These are phyloP conservation scores for Austroboletus festivus DNA, from an alignment of 768 basidiomycete genomes.

Conservation along the genomic window DNA sequence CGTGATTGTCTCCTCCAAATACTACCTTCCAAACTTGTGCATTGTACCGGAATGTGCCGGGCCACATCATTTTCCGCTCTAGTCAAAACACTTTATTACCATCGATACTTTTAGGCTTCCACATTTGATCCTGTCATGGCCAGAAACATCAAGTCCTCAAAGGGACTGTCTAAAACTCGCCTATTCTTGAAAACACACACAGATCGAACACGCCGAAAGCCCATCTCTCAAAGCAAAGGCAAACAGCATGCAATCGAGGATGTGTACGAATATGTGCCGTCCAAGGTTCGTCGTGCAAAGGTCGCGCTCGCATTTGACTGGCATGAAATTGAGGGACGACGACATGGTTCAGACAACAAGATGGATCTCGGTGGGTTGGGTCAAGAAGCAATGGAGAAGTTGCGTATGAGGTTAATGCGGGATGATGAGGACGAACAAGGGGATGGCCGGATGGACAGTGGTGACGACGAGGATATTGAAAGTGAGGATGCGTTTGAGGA, in stretches of 20 bases:
- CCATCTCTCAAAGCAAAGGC: conserved; percentile 6
- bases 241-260: conserved; percentile 41
- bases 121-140: conserved; percentile 10
- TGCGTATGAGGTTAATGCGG: conserved; percentile 48
- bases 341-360: conserved; percentile 38
- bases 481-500: conserved; percentile 84
- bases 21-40: conserved; percentile 20
- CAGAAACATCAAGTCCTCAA: conserved; percentile 15
- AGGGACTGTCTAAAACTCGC: conserved; percentile 4
- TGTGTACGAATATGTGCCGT: conserved; percentile 61
- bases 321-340: conserved; percentile 43
- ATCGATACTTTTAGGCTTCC: background rate
- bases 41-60: conserved; percentile 15
- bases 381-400: conserved; percentile 31
- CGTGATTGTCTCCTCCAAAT: no score
- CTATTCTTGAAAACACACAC: conserved; percentile 35
- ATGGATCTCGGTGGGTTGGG: conserved; percentile 33
- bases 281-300: conserved; percentile 48
- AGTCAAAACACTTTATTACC: background rate
- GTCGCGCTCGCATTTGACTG: conserved; percentile 53
- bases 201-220: conserved; percentile 48
- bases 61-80: conserved; percentile 13
- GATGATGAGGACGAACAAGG: conserved; percentile 48
- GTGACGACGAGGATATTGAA: conserved; percentile 83
- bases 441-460: conserved; percentile 46